Evolutionary conservation across 1,284 basidiomycete species (phyloP).

Genomic region (Pterulicium gracile): DNA sequence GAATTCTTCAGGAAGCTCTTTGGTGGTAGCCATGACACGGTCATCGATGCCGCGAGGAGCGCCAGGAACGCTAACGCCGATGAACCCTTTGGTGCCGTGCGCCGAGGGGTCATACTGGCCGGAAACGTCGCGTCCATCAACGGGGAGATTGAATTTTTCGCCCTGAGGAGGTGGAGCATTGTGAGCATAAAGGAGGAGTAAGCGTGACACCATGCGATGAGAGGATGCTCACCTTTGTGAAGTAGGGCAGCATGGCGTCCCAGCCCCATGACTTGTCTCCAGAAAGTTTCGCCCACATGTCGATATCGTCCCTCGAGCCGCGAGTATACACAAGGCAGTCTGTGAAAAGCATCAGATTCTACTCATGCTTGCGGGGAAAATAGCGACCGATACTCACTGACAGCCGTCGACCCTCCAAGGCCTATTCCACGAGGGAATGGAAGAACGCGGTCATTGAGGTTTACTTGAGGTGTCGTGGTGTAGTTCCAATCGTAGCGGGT

Average conservation of each 20-base stretch:
- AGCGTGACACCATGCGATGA: too few relatives aligned
- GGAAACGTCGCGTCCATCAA: constrained; percentile 14
- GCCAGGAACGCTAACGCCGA: constrained; percentile 16
- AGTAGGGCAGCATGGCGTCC: constrained; percentile 17
- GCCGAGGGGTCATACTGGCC: constrained; percentile 15
- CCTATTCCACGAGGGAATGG: constrained; percentile 23
- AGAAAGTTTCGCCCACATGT: constrained; percentile 16
- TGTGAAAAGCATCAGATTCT: constrained; percentile 6
- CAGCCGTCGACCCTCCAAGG: constrained; percentile 26
- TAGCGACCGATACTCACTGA: constrained; percentile 18
- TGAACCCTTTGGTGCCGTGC: constrained; percentile 16
- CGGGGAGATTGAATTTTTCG: constrained; percentile 16
- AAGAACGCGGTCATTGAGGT: constrained; percentile 18
- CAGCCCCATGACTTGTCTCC: constrained; percentile 23
- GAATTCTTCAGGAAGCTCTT: constrained; percentile 13
- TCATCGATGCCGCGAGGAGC: constrained; percentile 13
- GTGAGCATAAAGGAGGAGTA: not conserved
- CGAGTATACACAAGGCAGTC: constrained; percentile 19
- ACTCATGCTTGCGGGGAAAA: not conserved
- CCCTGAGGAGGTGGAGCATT: constrained; percentile 11
- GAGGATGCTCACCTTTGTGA: constrained; percentile 14
- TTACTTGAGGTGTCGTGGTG: constrained; percentile 23
- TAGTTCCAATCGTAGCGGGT: constrained; percentile 22
- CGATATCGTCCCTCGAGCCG: constrained; percentile 19
- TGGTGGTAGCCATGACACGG: constrained; percentile 15